These are phyloP conservation scores for Aquilaria agallochum DNA, from an alignment of 441 rosid species.

Conservation along the genomic window DNA sequence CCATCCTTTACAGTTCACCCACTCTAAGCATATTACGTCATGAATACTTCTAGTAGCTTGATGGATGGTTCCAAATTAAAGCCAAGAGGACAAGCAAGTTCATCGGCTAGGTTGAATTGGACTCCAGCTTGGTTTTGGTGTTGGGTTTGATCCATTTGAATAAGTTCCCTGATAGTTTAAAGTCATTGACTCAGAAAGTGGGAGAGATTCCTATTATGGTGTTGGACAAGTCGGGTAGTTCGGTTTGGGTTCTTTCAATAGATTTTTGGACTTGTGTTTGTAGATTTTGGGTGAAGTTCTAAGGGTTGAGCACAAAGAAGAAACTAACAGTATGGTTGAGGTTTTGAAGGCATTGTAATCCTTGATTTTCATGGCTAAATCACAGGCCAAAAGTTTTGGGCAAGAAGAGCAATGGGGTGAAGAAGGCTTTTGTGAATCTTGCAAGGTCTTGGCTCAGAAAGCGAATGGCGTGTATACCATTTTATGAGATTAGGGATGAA, in stretches of 20 bases:
- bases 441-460: conserved; percentile 64
- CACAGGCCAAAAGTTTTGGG: conserved; percentile 62
- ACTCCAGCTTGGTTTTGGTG: conserved; percentile 47
- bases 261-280: conserved; percentile 49
- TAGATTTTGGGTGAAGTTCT: conserved; percentile 45
- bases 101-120: conserved; percentile 69
- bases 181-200: conserved; percentile 60
- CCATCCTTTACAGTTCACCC: conserved; percentile 26
- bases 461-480: conserved; percentile 17
- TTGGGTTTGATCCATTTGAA: conserved; percentile 65
- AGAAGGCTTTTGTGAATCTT: conserved; percentile 52
- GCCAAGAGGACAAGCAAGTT: conserved; percentile 42
- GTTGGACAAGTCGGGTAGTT: conserved; percentile 31
- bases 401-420: conserved; percentile 36
- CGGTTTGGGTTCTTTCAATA: conserved; percentile 17
- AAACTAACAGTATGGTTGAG: conserved; percentile 55
- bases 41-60: conserved; percentile 43
- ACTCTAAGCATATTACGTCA: conserved; percentile 21
- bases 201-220: conserved; percentile 55
- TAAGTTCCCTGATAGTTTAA: conserved; percentile 76
- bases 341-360: conserved; percentile 62
- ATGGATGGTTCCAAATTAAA: conserved; percentile 51
- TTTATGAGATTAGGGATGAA: too few relatives aligned
- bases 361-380: conserved; percentile 54
- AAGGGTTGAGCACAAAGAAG: conserved; percentile 63